These are phyloP conservation scores for Mycena rebaudengoi DNA, from an alignment of 768 basidiomycete species.

Conservation along the genomic window DNA sequence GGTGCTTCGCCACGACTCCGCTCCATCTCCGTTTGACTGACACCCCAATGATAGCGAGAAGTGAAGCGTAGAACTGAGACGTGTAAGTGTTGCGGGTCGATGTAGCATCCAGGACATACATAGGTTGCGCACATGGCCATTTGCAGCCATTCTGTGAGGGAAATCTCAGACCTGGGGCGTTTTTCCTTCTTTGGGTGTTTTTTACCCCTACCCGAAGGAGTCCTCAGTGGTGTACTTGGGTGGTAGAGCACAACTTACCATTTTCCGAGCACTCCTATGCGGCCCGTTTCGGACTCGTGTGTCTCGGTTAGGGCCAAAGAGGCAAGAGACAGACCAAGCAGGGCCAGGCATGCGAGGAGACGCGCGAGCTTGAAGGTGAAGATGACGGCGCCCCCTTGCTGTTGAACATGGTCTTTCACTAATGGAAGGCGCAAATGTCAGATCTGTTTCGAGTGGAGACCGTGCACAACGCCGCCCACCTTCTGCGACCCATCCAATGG, in stretches of 20 bases:
- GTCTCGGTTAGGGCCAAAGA: conserved; percentile 47
- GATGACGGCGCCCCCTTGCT: conserved; percentile 55
- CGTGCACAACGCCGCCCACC: too few relatives aligned
- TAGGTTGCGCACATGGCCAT: conserved; percentile 41
- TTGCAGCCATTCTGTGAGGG: conserved; percentile 39
- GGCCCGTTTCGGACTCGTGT: conserved; percentile 11
- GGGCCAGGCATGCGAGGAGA: conserved; percentile 50
- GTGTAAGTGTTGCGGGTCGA: too few relatives aligned
- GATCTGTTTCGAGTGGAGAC: too few relatives aligned
- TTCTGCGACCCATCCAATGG: conserved; percentile 41
- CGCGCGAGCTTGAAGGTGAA: conserved; percentile 58
- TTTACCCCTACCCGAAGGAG: conserved; percentile 28
- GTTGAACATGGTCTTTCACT: conserved; percentile 48
- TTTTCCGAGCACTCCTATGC: conserved; percentile 24
- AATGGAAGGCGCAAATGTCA: too few relatives aligned
- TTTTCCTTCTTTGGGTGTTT: conserved; percentile 35
- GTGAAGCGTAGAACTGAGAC: conserved; percentile 54
- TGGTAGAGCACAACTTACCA: conserved; percentile 12
- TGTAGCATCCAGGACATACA: too few relatives aligned
- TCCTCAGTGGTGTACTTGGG: neutral
- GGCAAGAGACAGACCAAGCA: conserved; percentile 61
- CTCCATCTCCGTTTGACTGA: conserved; percentile 47
- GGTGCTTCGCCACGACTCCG: conserved; percentile 50
- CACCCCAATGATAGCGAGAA: conserved; percentile 52
- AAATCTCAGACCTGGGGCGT: conserved; percentile 20